Percentiles rank a stretch among this genome's conserved stretches.
Conservation (phyloP, 176 grass and related monocot genomes). For the Melocanna baccifera region DNA sequence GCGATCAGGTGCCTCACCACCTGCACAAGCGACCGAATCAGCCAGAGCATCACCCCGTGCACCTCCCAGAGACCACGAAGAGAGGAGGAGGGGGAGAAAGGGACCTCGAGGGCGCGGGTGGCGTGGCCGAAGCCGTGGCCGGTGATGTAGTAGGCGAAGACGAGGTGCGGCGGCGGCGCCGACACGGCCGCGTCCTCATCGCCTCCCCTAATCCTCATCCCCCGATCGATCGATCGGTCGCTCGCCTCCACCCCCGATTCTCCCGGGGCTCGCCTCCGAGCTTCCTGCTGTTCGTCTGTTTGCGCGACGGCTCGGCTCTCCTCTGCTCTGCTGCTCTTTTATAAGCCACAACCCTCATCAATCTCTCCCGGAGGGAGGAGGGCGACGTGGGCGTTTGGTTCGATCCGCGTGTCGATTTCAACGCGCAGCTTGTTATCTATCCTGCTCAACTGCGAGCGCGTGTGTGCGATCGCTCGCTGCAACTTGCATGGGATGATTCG, state of each 20-base stretch:
- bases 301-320: neutral
- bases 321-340: no score
- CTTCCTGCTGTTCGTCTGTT: neutral
- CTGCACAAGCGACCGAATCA: conserved; percentile 1
- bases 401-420: neutral
- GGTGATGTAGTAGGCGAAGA: conserved; percentile 93
- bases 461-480: no score
- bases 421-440: no score
- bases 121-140: conserved; percentile 98
- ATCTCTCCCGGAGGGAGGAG: neutral
- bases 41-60: neutral
- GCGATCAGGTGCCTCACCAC: conserved; percentile 87
- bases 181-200: conserved; percentile 12
- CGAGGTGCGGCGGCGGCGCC: conserved; percentile 40
- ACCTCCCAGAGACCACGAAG: neutral
- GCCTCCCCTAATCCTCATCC: conserved; percentile 46
- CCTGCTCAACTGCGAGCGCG: no score
- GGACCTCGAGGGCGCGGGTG: conserved; percentile 82
- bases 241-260: neutral
- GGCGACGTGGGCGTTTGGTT: neutral
- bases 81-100: neutral
- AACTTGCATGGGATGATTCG: no score
- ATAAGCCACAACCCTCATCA: neutral
- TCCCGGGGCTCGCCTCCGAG: neutral
- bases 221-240: neutral